Evolutionary conservation across 2,329 filamentous ascomycete species (phyloP).

Genomic region (Peltaster fructicola): DNA sequence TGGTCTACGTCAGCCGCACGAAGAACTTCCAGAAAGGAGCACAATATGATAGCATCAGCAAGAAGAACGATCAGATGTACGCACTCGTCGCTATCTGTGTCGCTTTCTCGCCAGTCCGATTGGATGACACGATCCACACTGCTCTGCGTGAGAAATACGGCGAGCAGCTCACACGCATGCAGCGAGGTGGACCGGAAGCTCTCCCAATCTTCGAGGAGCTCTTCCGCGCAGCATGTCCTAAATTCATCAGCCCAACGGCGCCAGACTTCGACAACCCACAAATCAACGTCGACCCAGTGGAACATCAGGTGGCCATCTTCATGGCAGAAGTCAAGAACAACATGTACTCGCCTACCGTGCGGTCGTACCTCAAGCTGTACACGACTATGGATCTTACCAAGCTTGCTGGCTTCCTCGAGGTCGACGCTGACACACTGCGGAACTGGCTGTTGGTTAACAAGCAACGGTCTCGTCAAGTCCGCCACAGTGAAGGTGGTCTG

Average conservation of each 20-base stretch:
- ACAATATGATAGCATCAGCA: slow-evolving; percentile 95
- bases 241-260: slow-evolving; percentile 95
- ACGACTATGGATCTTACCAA: slow-evolving; percentile 99
- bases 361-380: slow-evolving; percentile 97
- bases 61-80: slow-evolving; percentile 99
- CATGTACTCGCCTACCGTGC: slow-evolving; percentile 93
- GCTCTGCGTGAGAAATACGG: slow-evolving; percentile 97
- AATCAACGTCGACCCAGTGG: slow-evolving; percentile 87
- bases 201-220: slow-evolving; percentile 96
- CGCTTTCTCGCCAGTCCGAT: slow-evolving; percentile 86
- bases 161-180: slow-evolving; percentile 90
- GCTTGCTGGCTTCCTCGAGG: slow-evolving; percentile 89
- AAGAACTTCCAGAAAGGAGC: slow-evolving; percentile 99
- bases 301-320: slow-evolving; percentile 94
- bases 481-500: slow-evolving; percentile 80
- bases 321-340: slow-evolving; percentile 99
- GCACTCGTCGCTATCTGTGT: slow-evolving; percentile 97
- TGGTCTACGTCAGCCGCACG: slow-evolving; percentile 93
- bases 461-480: slow-evolving; percentile 90
- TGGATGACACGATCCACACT: slow-evolving; percentile 98
- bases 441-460: slow-evolving; percentile 94
- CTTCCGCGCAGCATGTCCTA: slow-evolving; percentile 93
- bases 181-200: slow-evolving; percentile 86
- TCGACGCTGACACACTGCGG: slow-evolving; percentile 87
- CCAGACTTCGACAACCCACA: slow-evolving; percentile 96